These are phyloP conservation scores for Fusarium phyllophilum DNA, from an alignment of 2,329 filamentous ascomycete genomes.

Conservation along the genomic window DNA sequence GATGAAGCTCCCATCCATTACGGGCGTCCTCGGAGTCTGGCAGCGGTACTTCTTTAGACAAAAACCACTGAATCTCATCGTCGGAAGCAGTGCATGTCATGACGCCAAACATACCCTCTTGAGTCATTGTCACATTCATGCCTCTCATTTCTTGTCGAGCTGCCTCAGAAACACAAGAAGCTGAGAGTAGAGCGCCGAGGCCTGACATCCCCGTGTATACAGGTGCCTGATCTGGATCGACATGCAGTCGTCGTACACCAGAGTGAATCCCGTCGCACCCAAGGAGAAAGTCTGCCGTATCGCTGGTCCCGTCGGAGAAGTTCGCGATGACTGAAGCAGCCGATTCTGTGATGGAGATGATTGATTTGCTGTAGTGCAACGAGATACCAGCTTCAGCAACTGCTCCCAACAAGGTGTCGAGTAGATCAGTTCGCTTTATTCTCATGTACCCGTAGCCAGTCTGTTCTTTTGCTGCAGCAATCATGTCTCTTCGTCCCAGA, in stretches of 20 bases:
- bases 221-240: not conserved
- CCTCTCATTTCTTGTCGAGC: not conserved
- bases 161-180: not conserved
- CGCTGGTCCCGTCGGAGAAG: not conserved
- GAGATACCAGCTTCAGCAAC: not conserved
- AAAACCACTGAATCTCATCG: not conserved
- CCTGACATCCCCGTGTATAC: not conserved
- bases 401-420: not conserved
- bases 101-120: not conserved
- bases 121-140: not conserved
- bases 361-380: not conserved
- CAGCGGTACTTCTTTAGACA: not conserved
- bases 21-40: not conserved
- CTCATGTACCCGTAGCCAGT: conserved; percentile 1
- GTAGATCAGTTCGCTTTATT: not conserved
- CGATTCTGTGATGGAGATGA: not conserved
- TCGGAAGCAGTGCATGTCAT: conserved; percentile 1
- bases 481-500: not conserved
- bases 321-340: not conserved
- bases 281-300: not conserved
- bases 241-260: not conserved
- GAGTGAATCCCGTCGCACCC: conserved; percentile 2
- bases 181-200: not conserved
- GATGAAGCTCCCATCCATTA: not conserved
- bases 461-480: not conserved